Conservation (phyloP, 2,329 filamentous ascomycete species). For the Ascochyta lentis region DNA sequence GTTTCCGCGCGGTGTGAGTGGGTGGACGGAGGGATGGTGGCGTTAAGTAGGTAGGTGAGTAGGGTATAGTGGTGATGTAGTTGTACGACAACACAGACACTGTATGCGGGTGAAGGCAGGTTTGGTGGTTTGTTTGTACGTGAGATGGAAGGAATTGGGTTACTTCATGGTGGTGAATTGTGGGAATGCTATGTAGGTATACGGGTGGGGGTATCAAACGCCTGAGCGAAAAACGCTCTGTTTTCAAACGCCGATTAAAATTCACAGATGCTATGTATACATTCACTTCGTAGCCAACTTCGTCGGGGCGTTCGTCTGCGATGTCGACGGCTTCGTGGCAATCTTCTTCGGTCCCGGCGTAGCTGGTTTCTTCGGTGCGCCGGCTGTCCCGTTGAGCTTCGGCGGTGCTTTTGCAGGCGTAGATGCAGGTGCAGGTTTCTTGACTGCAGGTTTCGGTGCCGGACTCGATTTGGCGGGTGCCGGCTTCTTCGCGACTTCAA, state of each 20-base stretch:
- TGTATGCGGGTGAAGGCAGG: too few species aligned
- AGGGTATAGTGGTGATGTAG: too few species aligned
- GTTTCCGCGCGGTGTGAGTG: neutral
- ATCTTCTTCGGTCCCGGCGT: neutral
- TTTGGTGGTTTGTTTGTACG: too few species aligned
- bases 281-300: slow-evolving; percentile 9
- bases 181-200: neutral
- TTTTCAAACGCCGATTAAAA: neutral
- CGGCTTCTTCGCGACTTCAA: slow-evolving; percentile 29
- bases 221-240: slow-evolving; percentile 7
- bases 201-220: slow-evolving; percentile 15
- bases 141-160: too few species aligned
- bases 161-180: too few species aligned
- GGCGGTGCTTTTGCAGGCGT: slow-evolving; percentile 6
- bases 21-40: neutral
- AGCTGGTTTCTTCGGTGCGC: slow-evolving; percentile 7
- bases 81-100: too few species aligned
- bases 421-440: slow-evolving; percentile 9
- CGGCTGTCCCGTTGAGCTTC: neutral
- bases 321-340: neutral
- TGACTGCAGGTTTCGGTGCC: slow-evolving; percentile 4
- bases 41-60: too few species aligned
- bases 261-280: neutral
- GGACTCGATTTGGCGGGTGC: slow-evolving; percentile 2
- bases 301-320: slow-evolving; percentile 1